phyloP scores from a whole-genome alignment of 345 rosid genomes.

The Eutrema yunnanense region DNA sequence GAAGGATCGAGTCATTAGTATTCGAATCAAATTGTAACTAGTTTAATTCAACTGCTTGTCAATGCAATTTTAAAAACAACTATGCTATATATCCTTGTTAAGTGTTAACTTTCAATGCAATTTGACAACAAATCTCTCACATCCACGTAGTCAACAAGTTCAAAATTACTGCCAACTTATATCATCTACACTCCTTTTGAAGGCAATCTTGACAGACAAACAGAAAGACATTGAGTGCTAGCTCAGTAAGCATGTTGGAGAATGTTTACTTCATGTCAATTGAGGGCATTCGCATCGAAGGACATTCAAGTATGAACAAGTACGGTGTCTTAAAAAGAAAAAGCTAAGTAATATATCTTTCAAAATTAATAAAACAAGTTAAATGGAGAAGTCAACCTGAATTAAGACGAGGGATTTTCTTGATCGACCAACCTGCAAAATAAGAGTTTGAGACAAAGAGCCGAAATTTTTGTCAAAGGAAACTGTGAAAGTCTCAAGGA shows the following conservation, averaged over 20 bases:
- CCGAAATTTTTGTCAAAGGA: conserved; percentile 2
- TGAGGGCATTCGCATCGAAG: not conserved
- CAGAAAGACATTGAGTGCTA: not conserved
- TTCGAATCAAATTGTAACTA: not conserved
- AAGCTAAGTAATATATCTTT: not conserved
- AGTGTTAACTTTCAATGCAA: not conserved
- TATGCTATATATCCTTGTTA: not conserved
- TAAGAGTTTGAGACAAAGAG: not conserved
- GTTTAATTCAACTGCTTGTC: not conserved
- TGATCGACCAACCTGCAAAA: conserved; percentile 80
- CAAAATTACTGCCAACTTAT: not conserved
- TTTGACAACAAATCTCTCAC: not conserved
- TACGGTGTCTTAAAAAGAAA: not conserved
- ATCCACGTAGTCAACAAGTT: not conserved
- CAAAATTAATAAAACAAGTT: not conserved
- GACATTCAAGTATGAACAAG: not conserved
- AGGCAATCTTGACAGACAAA: not conserved
- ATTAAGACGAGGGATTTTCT: conserved; percentile 76
- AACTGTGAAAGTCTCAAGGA: not conserved
- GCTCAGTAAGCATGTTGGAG: not conserved
- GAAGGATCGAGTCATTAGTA: conserved; percentile 11
- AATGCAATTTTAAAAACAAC: not conserved
- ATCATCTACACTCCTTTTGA: not conserved
- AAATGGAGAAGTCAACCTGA: conserved; percentile 55
- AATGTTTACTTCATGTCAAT: not conserved